Base-by-base conservation (phyloP, 495 filamentous ascomycete genomes). In the Penicillium fimorum region DNA sequence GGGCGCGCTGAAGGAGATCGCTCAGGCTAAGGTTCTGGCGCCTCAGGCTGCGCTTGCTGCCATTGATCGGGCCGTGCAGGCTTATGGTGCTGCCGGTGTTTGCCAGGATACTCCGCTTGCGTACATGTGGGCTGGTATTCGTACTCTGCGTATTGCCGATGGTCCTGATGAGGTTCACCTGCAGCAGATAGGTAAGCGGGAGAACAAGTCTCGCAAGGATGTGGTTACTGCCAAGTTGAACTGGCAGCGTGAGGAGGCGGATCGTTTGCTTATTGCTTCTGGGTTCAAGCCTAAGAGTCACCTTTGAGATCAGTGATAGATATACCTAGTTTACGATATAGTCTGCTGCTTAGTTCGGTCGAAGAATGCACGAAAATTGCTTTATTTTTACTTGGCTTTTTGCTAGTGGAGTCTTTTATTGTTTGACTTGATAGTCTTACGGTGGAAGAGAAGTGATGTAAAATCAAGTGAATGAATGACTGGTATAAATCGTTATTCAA, bases 81-180 rank as follows among this genome's bases (percentile, higher is more conserved):
- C 87, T 0, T 93, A 89, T 61, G 92, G 92, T 42, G 92, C 85
- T 41, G 89, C 87, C 1, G 92, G 92, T 69, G 84, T 96, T 29
- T 89, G 84, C 64, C 92, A 96, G 74, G 92, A 96, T 74, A 95
- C 92, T 2, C 92, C 92, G 22, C 77, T 96, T 50, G 91, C 92
- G 24, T 84, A 83, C 62, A 83, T 92, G 84, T 96, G 92, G 92
- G 89, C 92, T 22, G 72, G 82, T 50, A 88, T 90, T 62, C 79
- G 92, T 30, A 96, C 92, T 2, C 68, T 96, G 61, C 79, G 90
- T 51, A 83, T 96, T 65, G 92, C 90, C 4, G 92, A 96, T 73
- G 92, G 92, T 6, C 92, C 92, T 0, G 92, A 96, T 72, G 92
- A 96, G 81, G 91, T 95, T 38, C 92, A 96, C 73, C 71, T 96